Evolutionary conservation across 2,329 filamentous ascomycete species (phyloP).

Genomic region (Bipolaris sorokiniana): DNA sequence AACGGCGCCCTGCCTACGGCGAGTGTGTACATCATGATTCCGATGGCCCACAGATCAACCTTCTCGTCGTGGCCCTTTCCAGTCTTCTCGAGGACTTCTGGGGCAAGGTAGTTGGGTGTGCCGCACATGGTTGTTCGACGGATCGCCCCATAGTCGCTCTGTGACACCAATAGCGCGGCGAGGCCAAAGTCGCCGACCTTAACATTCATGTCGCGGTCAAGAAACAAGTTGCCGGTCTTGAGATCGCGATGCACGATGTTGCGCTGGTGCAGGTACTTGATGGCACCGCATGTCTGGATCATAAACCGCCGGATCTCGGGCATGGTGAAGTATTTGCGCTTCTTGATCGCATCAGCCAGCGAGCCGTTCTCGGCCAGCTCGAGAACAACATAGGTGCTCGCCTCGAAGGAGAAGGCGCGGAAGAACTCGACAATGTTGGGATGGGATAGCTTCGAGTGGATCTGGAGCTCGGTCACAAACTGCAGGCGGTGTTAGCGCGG

Average conservation of each 20-base stretch:
- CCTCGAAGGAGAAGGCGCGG: slow-evolving; percentile 87
- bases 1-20: slow-evolving; percentile 96
- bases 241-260: slow-evolving; percentile 96
- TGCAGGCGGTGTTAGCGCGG: slow-evolving; percentile 45
- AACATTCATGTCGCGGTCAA: slow-evolving; percentile 93
- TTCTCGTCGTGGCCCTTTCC: slow-evolving; percentile 96
- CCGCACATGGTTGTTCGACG: slow-evolving; percentile 93
- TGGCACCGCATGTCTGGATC: slow-evolving; percentile 92
- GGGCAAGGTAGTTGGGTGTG: slow-evolving; percentile 97
- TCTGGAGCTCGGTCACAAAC: slow-evolving; percentile 86
- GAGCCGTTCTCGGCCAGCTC: slow-evolving; percentile 96
- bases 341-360: slow-evolving; percentile 96
- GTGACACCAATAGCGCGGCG: slow-evolving; percentile 87
- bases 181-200: slow-evolving; percentile 98
- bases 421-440: slow-evolving; percentile 96
- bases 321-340: slow-evolving; percentile 85
- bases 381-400: slow-evolving; percentile 89
- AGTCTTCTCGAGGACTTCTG: slow-evolving; percentile 92
- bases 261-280: slow-evolving; percentile 96
- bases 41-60: slow-evolving; percentile 97
- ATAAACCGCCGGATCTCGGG: slow-evolving; percentile 94
- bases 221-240: slow-evolving; percentile 97
- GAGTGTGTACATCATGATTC: slow-evolving; percentile 98
- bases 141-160: slow-evolving; percentile 80
- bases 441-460: slow-evolving; percentile 97